These are phyloP conservation scores for Cladosporium sp. DNA, from an alignment of 2,329 filamentous ascomycete genomes.

Conservation along the genomic window DNA sequence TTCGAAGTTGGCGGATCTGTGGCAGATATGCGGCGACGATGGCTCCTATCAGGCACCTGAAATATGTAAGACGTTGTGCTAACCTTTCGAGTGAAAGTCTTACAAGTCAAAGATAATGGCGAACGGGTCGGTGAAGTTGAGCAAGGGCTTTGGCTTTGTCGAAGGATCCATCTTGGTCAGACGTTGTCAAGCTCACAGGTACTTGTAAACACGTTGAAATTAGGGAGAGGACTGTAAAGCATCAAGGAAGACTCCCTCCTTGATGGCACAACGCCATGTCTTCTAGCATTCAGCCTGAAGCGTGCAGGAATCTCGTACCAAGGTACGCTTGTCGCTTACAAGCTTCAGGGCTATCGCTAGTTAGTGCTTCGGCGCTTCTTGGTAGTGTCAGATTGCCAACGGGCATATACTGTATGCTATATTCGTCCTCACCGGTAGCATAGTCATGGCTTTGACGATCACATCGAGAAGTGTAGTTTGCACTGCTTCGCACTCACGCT, in stretches of 20 bases:
- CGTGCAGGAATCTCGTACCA: background rate
- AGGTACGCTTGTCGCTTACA: constrained; percentile 1
- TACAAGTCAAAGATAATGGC: background rate
- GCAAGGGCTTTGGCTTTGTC: background rate
- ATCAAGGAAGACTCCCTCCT: background rate
- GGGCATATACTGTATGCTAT: background rate
- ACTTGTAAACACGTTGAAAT: background rate
- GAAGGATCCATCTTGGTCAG: background rate
- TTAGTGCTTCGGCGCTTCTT: background rate
- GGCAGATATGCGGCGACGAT: constrained; percentile 7
- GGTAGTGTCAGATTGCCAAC: background rate
- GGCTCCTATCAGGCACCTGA: background rate
- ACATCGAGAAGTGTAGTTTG: background rate
- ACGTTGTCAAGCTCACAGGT: background rate
- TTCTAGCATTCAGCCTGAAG: background rate
- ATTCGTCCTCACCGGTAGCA: background rate
- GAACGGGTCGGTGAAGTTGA: background rate
- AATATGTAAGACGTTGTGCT: background rate
- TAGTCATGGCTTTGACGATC: background rate
- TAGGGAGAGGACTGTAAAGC: background rate
- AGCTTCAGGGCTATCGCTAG: background rate
- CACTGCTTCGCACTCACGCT: background rate
- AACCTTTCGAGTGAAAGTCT: background rate
- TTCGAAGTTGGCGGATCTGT: background rate
- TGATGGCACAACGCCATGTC: background rate